phyloP scores from a whole-genome alignment of 2,329 filamentous ascomycete species.

The Ophiostoma australiae region DNA sequence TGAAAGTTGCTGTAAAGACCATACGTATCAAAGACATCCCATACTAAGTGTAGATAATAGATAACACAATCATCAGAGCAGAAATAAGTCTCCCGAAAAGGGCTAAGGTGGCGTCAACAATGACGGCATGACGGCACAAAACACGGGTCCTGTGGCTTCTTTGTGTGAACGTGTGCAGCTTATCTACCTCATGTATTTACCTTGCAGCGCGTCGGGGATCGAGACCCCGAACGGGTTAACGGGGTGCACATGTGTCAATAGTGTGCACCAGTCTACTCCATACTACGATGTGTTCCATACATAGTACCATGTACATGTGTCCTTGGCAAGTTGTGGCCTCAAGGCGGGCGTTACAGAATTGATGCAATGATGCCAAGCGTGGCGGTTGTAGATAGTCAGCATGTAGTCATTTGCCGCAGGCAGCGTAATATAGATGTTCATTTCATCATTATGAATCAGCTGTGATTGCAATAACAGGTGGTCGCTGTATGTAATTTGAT shows the following conservation, averaged over 20 bases:
- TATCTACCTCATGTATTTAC: neutral
- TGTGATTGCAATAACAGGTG: neutral
- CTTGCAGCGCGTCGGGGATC: neutral
- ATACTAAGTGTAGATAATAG: neutral
- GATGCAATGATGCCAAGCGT: neutral
- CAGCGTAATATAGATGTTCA: neutral
- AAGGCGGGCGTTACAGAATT: neutral
- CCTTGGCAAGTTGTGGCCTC: neutral
- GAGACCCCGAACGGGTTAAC: neutral
- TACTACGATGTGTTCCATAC: neutral
- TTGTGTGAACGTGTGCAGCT: neutral
- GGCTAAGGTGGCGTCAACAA: neutral
- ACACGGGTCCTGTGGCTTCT: neutral
- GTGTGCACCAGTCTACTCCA: neutral
- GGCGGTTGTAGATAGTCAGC: neutral
- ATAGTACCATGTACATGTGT: no score
- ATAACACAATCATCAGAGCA: neutral
- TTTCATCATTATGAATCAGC: neutral
- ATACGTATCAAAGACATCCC: no score
- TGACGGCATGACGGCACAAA: neutral
- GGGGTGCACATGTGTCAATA: neutral
- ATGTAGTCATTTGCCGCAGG: no score
- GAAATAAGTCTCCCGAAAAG: neutral
- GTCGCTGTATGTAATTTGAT: neutral
- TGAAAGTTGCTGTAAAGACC: no score